phyloP scores from a whole-genome alignment of 805 yeast species.

The Saccharomycopsis javanensis region DNA sequence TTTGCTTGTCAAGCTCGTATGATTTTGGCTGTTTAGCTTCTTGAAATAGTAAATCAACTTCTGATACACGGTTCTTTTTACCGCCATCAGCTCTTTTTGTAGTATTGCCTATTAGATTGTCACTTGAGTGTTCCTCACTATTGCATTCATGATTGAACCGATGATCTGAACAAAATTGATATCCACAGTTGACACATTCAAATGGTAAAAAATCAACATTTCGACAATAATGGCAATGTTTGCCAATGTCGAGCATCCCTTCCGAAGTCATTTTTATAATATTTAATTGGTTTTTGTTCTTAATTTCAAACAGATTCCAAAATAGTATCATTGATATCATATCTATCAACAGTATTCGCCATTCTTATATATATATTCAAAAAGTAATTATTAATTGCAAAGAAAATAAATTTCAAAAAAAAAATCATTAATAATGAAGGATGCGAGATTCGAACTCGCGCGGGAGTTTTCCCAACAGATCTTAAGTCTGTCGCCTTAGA shows the following conservation, averaged over 20 bases:
- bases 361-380: neutral
- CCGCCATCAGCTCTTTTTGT: neutral
- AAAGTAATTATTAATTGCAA: too few species aligned
- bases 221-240: conserved; percentile 43
- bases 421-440: conserved; percentile 23
- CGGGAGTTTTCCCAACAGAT: conserved; percentile 27
- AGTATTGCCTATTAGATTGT: neutral
- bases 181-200: conserved; percentile 39
- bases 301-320: too few species aligned
- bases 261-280: conserved; percentile 8
- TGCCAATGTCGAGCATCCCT: conserved; percentile 44
- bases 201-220: conserved; percentile 52
- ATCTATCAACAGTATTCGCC: too few species aligned
- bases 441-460: conserved; percentile 28
- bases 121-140: conserved; percentile 6
- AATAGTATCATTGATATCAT: too few species aligned
- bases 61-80: conserved; percentile 24
- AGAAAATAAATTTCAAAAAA: neutral
- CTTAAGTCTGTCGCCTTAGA: conserved; percentile 28
- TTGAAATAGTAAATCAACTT: conserved; percentile 43
- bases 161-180: conserved; percentile 42
- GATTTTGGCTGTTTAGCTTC: conserved; percentile 25
- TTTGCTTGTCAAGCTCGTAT: conserved; percentile 6
- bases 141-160: conserved; percentile 29
- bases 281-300: neutral